Conservation (phyloP, 192 early-diverging fungal genomes). For the Thamnidium elegans region DNA sequence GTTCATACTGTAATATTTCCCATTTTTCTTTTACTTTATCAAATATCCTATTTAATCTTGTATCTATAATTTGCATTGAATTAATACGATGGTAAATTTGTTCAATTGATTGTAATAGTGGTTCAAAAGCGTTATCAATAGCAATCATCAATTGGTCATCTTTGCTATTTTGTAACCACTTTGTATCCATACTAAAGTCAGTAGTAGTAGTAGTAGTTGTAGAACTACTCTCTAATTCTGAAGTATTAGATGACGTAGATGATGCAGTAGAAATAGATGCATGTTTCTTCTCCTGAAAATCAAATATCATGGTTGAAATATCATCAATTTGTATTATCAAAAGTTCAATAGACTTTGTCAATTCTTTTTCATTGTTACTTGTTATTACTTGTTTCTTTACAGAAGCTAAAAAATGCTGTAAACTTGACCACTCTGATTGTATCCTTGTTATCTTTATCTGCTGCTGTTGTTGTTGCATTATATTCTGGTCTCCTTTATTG, state of each 20-base stretch:
- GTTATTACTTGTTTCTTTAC: conserved; percentile 47
- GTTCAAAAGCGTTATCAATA: conserved; percentile 49
- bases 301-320: conserved; percentile 39
- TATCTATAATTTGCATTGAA: conserved; percentile 23
- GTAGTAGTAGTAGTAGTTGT: too few relatives aligned
- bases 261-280: not conserved
- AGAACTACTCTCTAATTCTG: not conserved
- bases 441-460: conserved; percentile 40
- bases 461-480: not conserved
- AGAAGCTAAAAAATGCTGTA: conserved; percentile 52
- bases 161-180: conserved; percentile 19
- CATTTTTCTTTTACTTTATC: conserved; percentile 40
- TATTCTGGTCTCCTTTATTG: not conserved
- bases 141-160: conserved; percentile 32
- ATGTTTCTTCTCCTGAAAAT: conserved; percentile 43
- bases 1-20: conserved; percentile 50
- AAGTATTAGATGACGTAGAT: not conserved
- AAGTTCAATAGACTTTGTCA: conserved; percentile 34
- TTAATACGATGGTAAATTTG: conserved; percentile 36
- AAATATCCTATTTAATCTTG: conserved; percentile 30
- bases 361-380: conserved; percentile 33
- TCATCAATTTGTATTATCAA: conserved; percentile 42
- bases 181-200: not conserved
- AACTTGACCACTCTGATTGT: conserved; percentile 52
- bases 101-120: conserved; percentile 47